Base-by-base conservation (phyloP, 345 rosid genomes). In the Linum usitatissimum region DNA sequence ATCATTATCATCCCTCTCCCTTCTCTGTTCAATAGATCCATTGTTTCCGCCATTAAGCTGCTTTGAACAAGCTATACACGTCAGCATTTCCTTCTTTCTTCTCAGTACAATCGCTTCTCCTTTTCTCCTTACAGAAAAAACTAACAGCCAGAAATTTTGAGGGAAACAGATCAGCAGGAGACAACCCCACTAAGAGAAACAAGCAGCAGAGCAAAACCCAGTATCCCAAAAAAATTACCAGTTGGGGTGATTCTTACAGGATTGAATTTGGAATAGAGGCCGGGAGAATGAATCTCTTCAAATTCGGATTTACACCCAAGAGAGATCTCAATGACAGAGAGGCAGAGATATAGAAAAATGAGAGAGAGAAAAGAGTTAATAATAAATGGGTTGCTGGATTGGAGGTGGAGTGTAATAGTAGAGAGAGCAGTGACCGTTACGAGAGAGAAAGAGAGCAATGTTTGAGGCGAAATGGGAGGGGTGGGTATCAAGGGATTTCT, bases 51-150 rank as follows among this genome's bases (percentile, higher is more conserved):
- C 5, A 14, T 42, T 86, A 59, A 84, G 77, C 77, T 81, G 91
- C 81, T 85, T 89, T 2, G 94, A 77, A 31, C 94, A 93, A 76
- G 95, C 84, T 72, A 93, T 85, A 80, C 99, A 89, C 70, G 99
- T 93, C 75, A 93, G 80, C 99, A 89, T 90, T 79, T 72, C 76
- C 65, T n/a, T 17, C 9, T 6, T 54, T 54, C 57, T 18, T 55
- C 58, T 55, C 2, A 6, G 15, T 9, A 0, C 49, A 6, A 42
- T 42, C 49, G 15, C 3, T 42, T 14, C 9, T 2, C 15, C 15
- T 31, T 31, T 31, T 31, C 36, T 31, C 6, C 36, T 6, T 31
- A 6, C 36, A 31, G 36, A 31, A 31, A 31, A 31, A 3, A n/a
- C 36, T 6, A 31, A 42, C 49, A 42, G 3, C 12, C 49, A 42